Evolutionary conservation across 1,139 yeast species (phyloP).

Genomic region (Lodderomyces metapsilosis): DNA sequence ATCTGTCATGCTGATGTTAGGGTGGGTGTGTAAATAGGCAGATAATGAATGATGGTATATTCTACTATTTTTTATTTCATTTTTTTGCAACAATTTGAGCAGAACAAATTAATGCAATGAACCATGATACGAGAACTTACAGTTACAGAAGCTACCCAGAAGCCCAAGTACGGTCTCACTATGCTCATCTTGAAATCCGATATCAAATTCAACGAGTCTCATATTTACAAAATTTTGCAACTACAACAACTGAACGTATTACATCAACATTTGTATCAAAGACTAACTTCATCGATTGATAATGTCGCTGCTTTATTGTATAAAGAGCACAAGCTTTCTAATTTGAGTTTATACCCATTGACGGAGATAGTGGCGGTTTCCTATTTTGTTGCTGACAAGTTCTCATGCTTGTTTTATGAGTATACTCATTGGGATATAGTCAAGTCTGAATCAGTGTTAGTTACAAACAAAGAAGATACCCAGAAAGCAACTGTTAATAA

Average conservation of each 20-base stretch:
- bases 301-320: constrained; percentile 11
- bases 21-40: too few species aligned
- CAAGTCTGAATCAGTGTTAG: constrained; percentile 1
- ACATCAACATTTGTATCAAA: constrained; percentile 9
- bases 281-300: constrained; percentile 10
- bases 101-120: not conserved
- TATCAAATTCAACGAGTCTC: constrained; percentile 14
- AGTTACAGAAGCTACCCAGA: constrained; percentile 14
- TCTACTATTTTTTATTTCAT: not conserved
- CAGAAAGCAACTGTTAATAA: constrained; percentile 1
- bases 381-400: constrained; percentile 21
- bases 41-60: too few species aligned
- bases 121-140: not conserved
- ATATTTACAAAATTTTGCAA: constrained; percentile 17
- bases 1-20: too few species aligned
- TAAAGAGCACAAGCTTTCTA: constrained; percentile 8
- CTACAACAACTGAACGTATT: constrained; percentile 9
- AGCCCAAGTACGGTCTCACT: constrained; percentile 13
- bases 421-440: constrained; percentile 12
- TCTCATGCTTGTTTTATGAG: constrained; percentile 20
- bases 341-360: constrained; percentile 17
- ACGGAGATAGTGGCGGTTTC: constrained; percentile 21
- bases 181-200: constrained; percentile 14
- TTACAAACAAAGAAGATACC: not conserved
- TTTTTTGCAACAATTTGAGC: constrained; percentile 2